Percentiles rank a stretch among this genome's conserved stretches.
These are phyloP conservation scores for Fusarium pseudoanthophilum DNA, from an alignment of 2,329 filamentous ascomycete genomes.

Conservation along the genomic window DNA sequence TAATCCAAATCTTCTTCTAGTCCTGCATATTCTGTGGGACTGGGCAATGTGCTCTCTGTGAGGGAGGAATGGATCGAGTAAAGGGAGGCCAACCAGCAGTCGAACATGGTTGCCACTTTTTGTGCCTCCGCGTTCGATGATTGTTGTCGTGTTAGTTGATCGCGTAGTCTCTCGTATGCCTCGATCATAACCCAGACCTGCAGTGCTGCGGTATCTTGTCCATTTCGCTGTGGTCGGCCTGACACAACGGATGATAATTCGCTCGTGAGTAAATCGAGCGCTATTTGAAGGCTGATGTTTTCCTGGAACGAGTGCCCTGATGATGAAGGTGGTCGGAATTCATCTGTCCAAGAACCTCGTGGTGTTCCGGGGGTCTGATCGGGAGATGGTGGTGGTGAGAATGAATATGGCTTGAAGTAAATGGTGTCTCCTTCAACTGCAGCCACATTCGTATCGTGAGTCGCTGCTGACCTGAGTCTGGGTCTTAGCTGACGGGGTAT, in stretches of 20 bases:
- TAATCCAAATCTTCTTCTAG: conserved; percentile 43
- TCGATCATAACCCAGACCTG: conserved; percentile 69
- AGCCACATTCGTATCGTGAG: conserved; percentile 59
- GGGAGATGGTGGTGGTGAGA: conserved; percentile 51
- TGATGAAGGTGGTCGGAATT: conserved; percentile 27
- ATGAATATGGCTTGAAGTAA: conserved; percentile 59
- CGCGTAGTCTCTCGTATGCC: conserved; percentile 64
- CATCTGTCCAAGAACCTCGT: conserved; percentile 13
- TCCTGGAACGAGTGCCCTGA: conserved; percentile 41
- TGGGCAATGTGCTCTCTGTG: conserved; percentile 36
- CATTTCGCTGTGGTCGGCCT: conserved; percentile 37
- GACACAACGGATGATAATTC: conserved; percentile 59
- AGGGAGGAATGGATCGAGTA: conserved; percentile 57
- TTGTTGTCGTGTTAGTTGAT: conserved; percentile 55
- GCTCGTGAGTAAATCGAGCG: conserved; percentile 60
- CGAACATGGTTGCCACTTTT: conserved; percentile 54
- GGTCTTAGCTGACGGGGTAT: conserved; percentile 29
- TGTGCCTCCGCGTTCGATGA: conserved; percentile 47
- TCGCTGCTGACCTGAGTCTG: conserved; percentile 49
- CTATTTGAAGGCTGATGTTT: conserved; percentile 60
- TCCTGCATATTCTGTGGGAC: conserved; percentile 47
- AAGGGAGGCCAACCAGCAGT: conserved; percentile 62
- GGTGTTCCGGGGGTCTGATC: conserved; percentile 34
- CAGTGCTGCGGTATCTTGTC: conserved; percentile 55
- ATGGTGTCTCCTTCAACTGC: conserved; percentile 59